A percentile compares a stretch with the other conserved stretches of the same genome.
Evolutionary conservation across 2,329 filamentous ascomycete species (phyloP).

Genomic region (Cordyceps fumosorosea): DNA sequence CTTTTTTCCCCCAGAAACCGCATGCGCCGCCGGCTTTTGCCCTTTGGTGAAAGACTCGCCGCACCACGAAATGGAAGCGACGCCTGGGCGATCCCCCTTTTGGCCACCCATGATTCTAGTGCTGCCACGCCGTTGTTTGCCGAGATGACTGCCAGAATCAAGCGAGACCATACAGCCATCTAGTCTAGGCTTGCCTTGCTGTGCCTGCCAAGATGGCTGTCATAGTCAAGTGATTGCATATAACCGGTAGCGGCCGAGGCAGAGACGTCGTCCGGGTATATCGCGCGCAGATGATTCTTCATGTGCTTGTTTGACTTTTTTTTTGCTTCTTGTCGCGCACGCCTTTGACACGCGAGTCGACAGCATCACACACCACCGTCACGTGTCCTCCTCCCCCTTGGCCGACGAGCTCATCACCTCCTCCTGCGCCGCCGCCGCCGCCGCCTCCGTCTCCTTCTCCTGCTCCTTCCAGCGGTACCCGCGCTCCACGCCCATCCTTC

Average conservation of each 20-base stretch:
- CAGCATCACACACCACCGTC: not conserved
- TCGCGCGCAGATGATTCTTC: too few relatives aligned
- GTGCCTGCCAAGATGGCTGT: too few relatives aligned
- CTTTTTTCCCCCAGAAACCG: not conserved
- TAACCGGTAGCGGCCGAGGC: not conserved
- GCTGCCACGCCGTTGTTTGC: too few relatives aligned
- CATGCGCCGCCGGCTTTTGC: not conserved
- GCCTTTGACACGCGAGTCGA: not conserved
- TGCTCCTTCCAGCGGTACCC: slow-evolving; percentile 42
- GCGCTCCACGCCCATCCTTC: slow-evolving; percentile 37
- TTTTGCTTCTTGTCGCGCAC: not conserved
- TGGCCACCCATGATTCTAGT: too few relatives aligned
- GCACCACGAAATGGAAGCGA: not conserved
- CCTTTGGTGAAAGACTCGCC: not conserved
- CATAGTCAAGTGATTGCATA: not conserved
- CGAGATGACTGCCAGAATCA: too few relatives aligned
- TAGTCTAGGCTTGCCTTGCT: too few relatives aligned
- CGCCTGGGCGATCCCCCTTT: not conserved
- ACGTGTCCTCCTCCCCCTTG: not conserved
- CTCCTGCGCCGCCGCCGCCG: not conserved
- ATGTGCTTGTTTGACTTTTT: too few relatives aligned
- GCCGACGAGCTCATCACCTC: not conserved
- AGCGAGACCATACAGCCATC: too few relatives aligned
- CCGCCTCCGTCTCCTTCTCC: not conserved
- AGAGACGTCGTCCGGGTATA: not conserved